Conservation (phyloP, 176 grass and related monocot genomes). For the Secale cereale region DNA sequence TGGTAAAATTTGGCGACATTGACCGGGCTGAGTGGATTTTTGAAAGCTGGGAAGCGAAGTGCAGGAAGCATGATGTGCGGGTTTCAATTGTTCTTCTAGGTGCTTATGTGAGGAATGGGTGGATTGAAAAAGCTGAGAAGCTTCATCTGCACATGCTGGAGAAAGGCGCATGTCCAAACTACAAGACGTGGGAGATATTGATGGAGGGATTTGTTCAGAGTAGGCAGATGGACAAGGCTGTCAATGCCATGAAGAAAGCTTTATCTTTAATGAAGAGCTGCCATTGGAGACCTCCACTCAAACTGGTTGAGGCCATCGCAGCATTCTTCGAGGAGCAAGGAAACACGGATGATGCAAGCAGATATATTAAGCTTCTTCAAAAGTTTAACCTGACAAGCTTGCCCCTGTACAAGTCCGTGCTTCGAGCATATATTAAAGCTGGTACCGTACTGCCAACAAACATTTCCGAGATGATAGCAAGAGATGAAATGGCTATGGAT, state of each 20-base stretch:
- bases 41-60: constrained; percentile 63
- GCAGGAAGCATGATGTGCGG: constrained; percentile 57
- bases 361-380: constrained; percentile 53
- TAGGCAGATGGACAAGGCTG: constrained; percentile 72
- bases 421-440: constrained; percentile 66
- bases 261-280: constrained; percentile 59
- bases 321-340: constrained; percentile 68
- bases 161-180: constrained; percentile 72
- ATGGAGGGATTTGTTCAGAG: constrained; percentile 69
- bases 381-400: constrained; percentile 58
- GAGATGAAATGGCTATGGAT: constrained; percentile 62
- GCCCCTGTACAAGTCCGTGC: constrained; percentile 63
- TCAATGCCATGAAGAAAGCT: constrained; percentile 66
- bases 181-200: constrained; percentile 89
- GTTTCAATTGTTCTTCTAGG: constrained; percentile 84
- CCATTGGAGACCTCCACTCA: constrained; percentile 55
- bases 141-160: constrained; percentile 64
- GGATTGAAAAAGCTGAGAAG: constrained; percentile 79
- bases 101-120: constrained; percentile 80
- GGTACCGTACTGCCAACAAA: constrained; percentile 27
- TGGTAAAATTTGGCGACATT: constrained; percentile 66
- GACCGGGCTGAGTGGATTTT: constrained; percentile 59
- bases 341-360: constrained; percentile 22
- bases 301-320: constrained; percentile 50
- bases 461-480: constrained; percentile 54